Evolutionary conservation across 139 green algal genomes (phyloP), one percentile per base, ranked within the genome.

Genomic region (Bryopsis sp.): DNA sequence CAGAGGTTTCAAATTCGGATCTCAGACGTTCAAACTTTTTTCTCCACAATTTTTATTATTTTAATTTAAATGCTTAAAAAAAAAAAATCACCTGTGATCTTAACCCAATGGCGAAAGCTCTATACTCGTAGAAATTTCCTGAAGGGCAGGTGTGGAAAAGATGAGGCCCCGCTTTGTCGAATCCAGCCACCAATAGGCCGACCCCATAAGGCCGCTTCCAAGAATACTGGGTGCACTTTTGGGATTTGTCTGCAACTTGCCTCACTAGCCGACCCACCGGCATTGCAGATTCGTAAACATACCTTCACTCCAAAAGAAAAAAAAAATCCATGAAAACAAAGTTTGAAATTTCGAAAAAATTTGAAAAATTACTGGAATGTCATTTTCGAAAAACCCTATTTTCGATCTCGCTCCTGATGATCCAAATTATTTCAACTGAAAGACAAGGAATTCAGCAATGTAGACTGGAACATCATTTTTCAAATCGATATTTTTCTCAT

Each of bases 41-140:
- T n/a, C n/a, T n/a, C n/a, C n/a, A 47, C 2, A 39, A 48, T 61
- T 0, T 39, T 33, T 8, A 57, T 37, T 11, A 2, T 64, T 33
- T 36, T 8, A 31, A 7, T 39, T 8, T 7, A 63, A n/a, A n/a
- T n/a, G n/a, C n/a, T n/a, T n/a, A n/a, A n/a, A n/a, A n/a, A n/a
- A n/a, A n/a, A n/a, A 0, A 11, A 0, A 70, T 2, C 60, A 86
- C 90, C 84, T 98, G 93, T 28, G 92, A 96, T 7, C 94, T 78
- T 2, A 86, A 82, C 0, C 93, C 93, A 60, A 98, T 97, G 39
- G 93, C 93, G 72, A 95, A 93, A 5, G 92, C 93, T 72, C 92
- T 90, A 84, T 96, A 98, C 71, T 99, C 94, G 36, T 90, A 98
- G 80, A 88, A 98, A 73, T 97, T 97, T 59, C 93, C 93, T 0